Evolutionary conservation across 1,139 yeast species (phyloP).

Genomic region (Taphrina wiesneri): DNA sequence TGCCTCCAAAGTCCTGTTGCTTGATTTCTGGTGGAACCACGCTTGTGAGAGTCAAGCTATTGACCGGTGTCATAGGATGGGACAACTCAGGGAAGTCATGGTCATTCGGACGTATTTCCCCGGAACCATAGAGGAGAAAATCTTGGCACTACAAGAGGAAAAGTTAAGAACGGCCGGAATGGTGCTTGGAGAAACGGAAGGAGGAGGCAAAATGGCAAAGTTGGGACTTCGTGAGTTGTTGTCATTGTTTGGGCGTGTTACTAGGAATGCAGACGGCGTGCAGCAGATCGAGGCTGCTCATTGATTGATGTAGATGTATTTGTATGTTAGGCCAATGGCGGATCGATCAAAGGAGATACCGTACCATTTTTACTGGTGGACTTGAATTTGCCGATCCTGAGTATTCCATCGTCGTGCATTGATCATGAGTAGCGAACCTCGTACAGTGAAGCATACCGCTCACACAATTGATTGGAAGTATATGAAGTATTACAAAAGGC

Average conservation of each 20-base stretch:
- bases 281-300: slow-evolving; percentile 12
- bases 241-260: slow-evolving; percentile 32
- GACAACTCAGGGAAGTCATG: slow-evolving; percentile 57
- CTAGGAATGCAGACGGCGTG: slow-evolving; percentile 18
- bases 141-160: slow-evolving; percentile 53
- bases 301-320: neutral
- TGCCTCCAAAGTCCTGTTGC: slow-evolving; percentile 89
- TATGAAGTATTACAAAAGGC: too few relatives aligned
- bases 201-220: slow-evolving; percentile 23
- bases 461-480: too few relatives aligned
- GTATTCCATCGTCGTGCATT: neutral
- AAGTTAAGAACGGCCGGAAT: slow-evolving; percentile 43
- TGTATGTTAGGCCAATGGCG: neutral
- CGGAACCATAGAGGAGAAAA: slow-evolving; percentile 56
- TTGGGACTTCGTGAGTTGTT: slow-evolving; percentile 28
- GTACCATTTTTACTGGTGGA: too few relatives aligned
- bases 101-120: slow-evolving; percentile 53
- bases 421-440: too few relatives aligned
- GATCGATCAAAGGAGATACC: too few relatives aligned
- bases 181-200: slow-evolving; percentile 29
- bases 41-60: slow-evolving; percentile 79
- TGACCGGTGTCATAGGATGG: slow-evolving; percentile 62
- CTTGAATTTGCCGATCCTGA: neutral
- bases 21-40: slow-evolving; percentile 99
- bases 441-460: too few relatives aligned